Evolutionary conservation across 257 asterid genomes (phyloP).

Genomic region (Solanum ossicruentum): DNA sequence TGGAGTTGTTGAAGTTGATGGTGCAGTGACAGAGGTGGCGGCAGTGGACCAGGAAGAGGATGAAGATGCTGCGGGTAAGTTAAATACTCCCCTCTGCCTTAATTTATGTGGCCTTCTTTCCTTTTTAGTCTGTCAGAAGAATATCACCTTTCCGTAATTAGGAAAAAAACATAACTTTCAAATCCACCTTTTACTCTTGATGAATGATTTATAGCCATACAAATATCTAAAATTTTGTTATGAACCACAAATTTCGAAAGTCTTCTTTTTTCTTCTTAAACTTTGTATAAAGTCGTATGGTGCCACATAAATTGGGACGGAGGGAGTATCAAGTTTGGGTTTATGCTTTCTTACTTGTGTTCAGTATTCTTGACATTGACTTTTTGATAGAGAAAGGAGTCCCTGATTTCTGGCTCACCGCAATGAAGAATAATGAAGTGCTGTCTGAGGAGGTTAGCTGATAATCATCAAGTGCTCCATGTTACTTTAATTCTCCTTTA

Average conservation of each 20-base stretch:
- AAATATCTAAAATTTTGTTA: neutral
- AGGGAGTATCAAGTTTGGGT: neutral
- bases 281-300: no score
- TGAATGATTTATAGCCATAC: neutral
- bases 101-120: neutral
- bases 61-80: conserved; percentile 13
- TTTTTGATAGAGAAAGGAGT: conserved; percentile 14
- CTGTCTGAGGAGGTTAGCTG: conserved; percentile 3
- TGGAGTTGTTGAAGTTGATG: conserved; percentile 28
- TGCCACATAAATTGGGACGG: no score
- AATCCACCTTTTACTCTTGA: neutral
- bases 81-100: neutral
- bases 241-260: neutral
- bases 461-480: neutral
- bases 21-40: neutral
- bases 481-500: neutral
- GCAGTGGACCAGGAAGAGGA: neutral
- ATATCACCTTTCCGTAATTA: neutral
- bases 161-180: neutral
- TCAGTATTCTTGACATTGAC: neutral
- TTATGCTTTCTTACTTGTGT: neutral
- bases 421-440: conserved; percentile 10
- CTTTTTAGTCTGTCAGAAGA: neutral
- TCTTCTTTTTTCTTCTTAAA: no score
- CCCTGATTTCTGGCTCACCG: conserved; percentile 11